Evolutionary conservation across 1,284 basidiomycete genomes (phyloP), one percentile per base, ranked within the genome.

Genomic region (Austroboletus niveus): DNA sequence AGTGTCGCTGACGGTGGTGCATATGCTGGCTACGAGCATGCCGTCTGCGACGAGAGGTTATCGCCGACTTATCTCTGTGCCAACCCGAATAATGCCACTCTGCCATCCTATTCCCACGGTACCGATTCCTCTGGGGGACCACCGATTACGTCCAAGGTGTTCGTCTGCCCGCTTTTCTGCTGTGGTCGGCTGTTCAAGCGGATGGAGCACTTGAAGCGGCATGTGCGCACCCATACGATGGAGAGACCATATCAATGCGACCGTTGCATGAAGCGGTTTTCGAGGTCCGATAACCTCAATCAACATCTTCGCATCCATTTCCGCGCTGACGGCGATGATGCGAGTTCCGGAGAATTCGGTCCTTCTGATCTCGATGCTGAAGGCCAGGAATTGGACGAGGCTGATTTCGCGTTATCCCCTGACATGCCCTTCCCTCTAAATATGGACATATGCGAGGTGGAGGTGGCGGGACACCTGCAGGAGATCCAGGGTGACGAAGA

Each of bases 151-250:
- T 77, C 78, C 31, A 89, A 85, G 66, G 84, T 82, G 11, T 93
- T 84, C 63, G 79, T 84, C 42, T 94, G 91, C 69, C 89, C 89
- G 24, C 76, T 92, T 1, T 84, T 81, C 65, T 87, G 87, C 8
- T 95, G 92, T 66, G 84, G 87, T 5, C 77, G 87, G 55, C 73
- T 87, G 55, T 96, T 94, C 81, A 94, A 92, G 76, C 82, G 91
- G 8, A 83, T 89, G 74, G 93, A 95, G 66, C 92, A 95, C 65
- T 76, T 95, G 57, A 90, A 89, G 71, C 75, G 92, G 39, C 93
- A 96, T 69, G 72, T 93, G 34, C 79, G 91, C 49, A 93, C 91
- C n/a, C 93, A 95, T 66, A 94, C 92, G 38, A 80, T 90, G 77
- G 92, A 94, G 69, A 75, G 86, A 42, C 92, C 93, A 0, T 94